Base-by-base conservation (phyloP, 169 alveolate genomes). In the Plasmodium relictum region DNA sequence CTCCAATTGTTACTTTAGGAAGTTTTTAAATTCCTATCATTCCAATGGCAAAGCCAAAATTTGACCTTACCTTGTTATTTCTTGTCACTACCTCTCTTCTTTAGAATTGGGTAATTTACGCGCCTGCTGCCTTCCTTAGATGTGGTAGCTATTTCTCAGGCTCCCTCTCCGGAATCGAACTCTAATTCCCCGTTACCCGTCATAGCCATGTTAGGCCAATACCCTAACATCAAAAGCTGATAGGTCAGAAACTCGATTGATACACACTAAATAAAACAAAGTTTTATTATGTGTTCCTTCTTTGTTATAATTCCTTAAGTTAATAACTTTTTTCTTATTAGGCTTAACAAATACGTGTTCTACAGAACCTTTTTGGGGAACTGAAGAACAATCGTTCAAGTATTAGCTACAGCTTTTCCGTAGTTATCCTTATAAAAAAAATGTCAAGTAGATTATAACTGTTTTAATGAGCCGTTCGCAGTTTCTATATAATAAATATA, bases 41-140 rank as follows among this genome's bases (percentile, higher is more conserved):
- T n/a, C n/a, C n/a, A n/a, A n/a, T n/a, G n/a, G n/a, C n/a, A n/a
- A n/a, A n/a, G n/a, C n/a, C n/a, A n/a, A n/a, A n/a, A n/a, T n/a
- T n/a, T n/a, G n/a, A n/a, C n/a, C n/a, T n/a, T n/a, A n/a, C n/a
- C n/a, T 96, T 93, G 97, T 95, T 95, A 97, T 96, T 93, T 95
- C 98, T 97, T 94, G 97, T 97, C 98, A 96, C 98, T 95, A 95
- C 97, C 98, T 96, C 97, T 97, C 98, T 94, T 97, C 94, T 93
- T 96, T 95, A 95, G 97, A 97, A 95, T 96, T 95, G 98, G 98
- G 97, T 95, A 96, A 95, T 96, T 95, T 97, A 95, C 97, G 97
- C 98, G 97, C 93, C 98, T 96, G 98, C 98, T 96, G 99, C 99
- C 98, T 95, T 96, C 98, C 98, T 96, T 97, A 96, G 98, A 96